Conservation (phyloP, 768 basidiomycete genomes). For the Agaricus subrufescens region DNA sequence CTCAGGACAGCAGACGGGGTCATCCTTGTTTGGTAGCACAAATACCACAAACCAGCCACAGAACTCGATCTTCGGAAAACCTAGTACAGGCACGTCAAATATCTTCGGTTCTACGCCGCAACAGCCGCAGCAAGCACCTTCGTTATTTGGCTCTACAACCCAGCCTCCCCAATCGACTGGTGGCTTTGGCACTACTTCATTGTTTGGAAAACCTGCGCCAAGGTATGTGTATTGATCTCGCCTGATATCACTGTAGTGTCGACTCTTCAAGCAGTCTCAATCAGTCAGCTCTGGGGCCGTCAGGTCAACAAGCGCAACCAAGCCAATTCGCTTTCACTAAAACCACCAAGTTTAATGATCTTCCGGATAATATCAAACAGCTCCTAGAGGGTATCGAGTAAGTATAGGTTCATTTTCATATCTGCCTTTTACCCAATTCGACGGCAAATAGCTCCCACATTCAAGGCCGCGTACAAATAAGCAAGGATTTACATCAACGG, state of each 20-base stretch:
- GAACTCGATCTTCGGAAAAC: not conserved
- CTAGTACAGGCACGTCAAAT: slow-evolving; percentile 1
- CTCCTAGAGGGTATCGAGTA: slow-evolving; percentile 71
- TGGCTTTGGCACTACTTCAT: slow-evolving; percentile 8
- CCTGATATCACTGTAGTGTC: not conserved
- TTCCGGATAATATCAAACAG: slow-evolving; percentile 64
- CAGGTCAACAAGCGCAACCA: slow-evolving; percentile 21
- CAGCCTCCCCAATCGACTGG: slow-evolving; percentile 11
- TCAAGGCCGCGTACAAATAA: slow-evolving; percentile 75
- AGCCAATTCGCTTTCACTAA: slow-evolving; percentile 35
- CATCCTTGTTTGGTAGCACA: slow-evolving; percentile 28
- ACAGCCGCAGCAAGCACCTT: slow-evolving; percentile 20
- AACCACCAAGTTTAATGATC: slow-evolving; percentile 77
- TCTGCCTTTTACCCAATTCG: slow-evolving; percentile 10
- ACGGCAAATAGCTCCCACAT: slow-evolving; percentile 49
- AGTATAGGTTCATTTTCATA: slow-evolving; percentile 15
- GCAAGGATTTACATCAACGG: slow-evolving; percentile 71
- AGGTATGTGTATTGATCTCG: not conserved
- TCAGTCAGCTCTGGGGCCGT: not conserved
- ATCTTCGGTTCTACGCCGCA: not conserved
- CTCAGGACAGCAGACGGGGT: slow-evolving; percentile 15
- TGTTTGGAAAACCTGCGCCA: slow-evolving; percentile 15
- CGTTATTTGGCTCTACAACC: slow-evolving; percentile 26
- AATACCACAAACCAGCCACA: not conserved
- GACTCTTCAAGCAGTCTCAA: not conserved